Base-by-base conservation (phyloP, 225 moss, liverwort and hornwort genomes). In the Physcomitrium patens region DNA sequence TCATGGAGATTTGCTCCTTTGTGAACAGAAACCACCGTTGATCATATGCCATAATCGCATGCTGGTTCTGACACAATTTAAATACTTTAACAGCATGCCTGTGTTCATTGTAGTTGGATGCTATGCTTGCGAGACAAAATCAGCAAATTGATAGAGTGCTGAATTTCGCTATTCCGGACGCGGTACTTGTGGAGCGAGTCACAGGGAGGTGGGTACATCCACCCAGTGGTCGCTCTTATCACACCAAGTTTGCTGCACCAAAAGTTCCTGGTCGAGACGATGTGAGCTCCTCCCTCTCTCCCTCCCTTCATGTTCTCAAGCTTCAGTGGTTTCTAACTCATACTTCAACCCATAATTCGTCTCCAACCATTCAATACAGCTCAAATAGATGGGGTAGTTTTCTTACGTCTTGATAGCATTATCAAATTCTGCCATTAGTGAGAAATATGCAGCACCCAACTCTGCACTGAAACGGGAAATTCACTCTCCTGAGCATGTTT, bases 201-300 rank as follows among this genome's bases (percentile, higher is more conserved):
- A 81, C 81, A 43, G 91, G 91, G 27, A 82, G 91, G 59, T 91
- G 91, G 91, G 86, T 91, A 64, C 86, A 91, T 72, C 62, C 82
- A 27, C 84, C 82, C 64, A 91, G 88, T 65, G 91, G 88, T 45
- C 73, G 91, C 50, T 91, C 91, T 9, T 88, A 91, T 43, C 91
- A 91, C 60, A 71, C 79, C 49, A 91, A 88, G 65, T 88, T 84
- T 78, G 79, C 73, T 42, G 86, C 91, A 37, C 91, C 86, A 12
- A 86, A 85, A 80, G 76, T 73, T 49, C 69, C 67, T 8, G 82
- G 88, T 13, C 67, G 75, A 50, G 88, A 91, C 18, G 84, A 91
- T 65, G 70, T 88, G n/a, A 86, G 76, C 58, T 9, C 15, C 51
- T 28, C 20, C 18, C 20, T 18, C 19, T 13, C n/a, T n/a, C 31